These are phyloP conservation scores for Cystoderma amianthinum DNA, from an alignment of 768 basidiomycete genomes.

Conservation along the genomic window DNA sequence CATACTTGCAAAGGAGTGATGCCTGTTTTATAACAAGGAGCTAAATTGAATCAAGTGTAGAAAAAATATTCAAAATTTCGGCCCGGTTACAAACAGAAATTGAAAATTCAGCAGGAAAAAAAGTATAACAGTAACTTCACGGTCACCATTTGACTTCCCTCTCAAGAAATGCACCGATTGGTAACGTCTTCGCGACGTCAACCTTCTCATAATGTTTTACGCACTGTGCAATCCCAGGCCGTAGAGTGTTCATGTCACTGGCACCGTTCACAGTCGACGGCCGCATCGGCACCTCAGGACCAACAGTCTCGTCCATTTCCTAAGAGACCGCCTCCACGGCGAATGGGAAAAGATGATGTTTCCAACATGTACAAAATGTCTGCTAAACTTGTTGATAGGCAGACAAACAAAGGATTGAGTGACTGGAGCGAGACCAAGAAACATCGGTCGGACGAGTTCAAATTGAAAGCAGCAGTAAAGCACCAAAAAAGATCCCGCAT, in stretches of 20 bases:
- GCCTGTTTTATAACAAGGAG: no score
- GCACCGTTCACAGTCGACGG: not conserved
- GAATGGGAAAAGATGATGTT: not conserved
- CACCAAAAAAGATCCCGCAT: not conserved
- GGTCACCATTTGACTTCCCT: no score
- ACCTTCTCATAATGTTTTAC: no score
- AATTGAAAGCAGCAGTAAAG: not conserved
- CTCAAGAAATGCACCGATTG: not conserved
- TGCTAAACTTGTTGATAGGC: not conserved
- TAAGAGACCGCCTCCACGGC: not conserved
- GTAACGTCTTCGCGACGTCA: not conserved
- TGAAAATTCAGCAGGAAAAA: no score
- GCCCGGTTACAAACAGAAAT: no score
- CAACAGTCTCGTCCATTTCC: not conserved
- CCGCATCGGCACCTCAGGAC: not conserved
- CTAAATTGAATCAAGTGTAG: no score
- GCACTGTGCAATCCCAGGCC: not conserved
- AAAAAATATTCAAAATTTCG: no score
- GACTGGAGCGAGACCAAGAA: not conserved
- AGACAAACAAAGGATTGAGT: not conserved
- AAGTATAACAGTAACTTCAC: no score
- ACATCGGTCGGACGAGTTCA: not conserved
- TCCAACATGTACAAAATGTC: not conserved
- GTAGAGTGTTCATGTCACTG: no score
- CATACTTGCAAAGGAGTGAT: slow-evolving; percentile 30